These are phyloP conservation scores for Waltiozyma sp. DNA, from an alignment of 1,139 yeast genomes.

Conservation along the genomic window DNA sequence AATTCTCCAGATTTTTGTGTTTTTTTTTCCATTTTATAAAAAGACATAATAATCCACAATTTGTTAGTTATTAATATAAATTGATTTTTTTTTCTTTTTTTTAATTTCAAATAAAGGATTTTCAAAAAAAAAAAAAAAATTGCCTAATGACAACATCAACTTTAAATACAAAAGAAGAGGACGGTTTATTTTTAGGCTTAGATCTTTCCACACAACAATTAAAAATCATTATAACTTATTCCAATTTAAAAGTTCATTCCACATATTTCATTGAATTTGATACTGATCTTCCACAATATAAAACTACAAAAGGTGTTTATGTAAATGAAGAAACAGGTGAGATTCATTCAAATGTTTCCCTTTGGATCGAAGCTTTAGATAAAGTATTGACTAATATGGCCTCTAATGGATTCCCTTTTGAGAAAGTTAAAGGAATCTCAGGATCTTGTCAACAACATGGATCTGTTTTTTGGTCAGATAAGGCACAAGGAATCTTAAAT, in stretches of 20 bases:
- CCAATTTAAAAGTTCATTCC: slow-evolving; percentile 37
- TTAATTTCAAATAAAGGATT: no score
- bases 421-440: slow-evolving; percentile 53
- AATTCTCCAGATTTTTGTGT: no score
- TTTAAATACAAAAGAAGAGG: not conserved
- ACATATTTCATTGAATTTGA: slow-evolving; percentile 69
- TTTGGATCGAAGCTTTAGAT: slow-evolving; percentile 87
- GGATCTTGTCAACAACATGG: slow-evolving; percentile 96
- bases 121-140: no score
- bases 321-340: slow-evolving; percentile 40
- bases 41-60: no score
- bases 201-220: slow-evolving; percentile 88
- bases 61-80: no score
- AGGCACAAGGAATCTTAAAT: slow-evolving; percentile 32
- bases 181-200: slow-evolving; percentile 40
- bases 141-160: not conserved
- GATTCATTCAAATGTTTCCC: slow-evolving; percentile 65
- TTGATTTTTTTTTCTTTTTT: no score
- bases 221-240: slow-evolving; percentile 60
- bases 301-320: slow-evolving; percentile 62
- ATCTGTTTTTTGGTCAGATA: slow-evolving; percentile 64
- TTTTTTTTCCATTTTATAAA: no score
- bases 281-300: slow-evolving; percentile 44
- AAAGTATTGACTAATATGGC: slow-evolving; percentile 46
- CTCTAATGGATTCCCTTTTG: slow-evolving; percentile 42